Conservation (phyloP, 495 filamentous ascomycete species). For the Penicillium antarcticum region DNA sequence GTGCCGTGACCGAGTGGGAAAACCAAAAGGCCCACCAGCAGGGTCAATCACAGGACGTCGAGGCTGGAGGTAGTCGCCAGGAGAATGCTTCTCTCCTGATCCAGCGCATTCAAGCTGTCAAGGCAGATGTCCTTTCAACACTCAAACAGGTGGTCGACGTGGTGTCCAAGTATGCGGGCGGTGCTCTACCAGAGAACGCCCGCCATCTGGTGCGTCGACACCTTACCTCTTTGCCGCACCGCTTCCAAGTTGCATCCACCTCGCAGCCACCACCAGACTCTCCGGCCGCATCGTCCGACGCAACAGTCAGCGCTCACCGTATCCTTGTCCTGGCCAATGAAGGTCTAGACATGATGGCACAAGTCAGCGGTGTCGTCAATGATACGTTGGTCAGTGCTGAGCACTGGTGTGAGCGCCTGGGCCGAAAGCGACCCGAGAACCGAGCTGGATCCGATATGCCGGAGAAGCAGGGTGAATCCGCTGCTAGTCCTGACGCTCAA, state of each 20-base stretch:
- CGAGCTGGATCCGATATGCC: constrained; percentile 21
- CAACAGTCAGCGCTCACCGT: constrained; percentile 54
- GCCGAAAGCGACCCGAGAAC: constrained; percentile 46
- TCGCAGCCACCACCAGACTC: constrained; percentile 41
- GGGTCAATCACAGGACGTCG: constrained; percentile 11
- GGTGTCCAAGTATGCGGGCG: constrained; percentile 80
- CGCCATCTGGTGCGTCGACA: constrained; percentile 72
- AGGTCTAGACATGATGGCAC: constrained; percentile 82
- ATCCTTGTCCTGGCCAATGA: constrained; percentile 82
- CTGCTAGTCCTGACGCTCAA: constrained; percentile 13
- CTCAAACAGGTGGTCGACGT: constrained; percentile 72
- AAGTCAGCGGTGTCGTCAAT: constrained; percentile 77
- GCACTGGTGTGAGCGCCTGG: constrained; percentile 76
- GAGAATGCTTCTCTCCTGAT: constrained; percentile 44
- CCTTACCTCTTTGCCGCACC: constrained; percentile 71
- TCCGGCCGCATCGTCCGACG: constrained; percentile 35
- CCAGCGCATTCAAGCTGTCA: constrained; percentile 65
- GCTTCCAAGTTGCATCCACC: constrained; percentile 59
- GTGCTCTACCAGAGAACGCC: constrained; percentile 81
- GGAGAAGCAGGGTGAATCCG: constrained; percentile 20
- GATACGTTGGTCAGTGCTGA: constrained; percentile 84
- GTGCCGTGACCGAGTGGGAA: constrained; percentile 75
- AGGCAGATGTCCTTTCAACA: constrained; percentile 69
- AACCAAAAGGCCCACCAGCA: constrained; percentile 20
- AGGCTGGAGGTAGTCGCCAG: constrained; percentile 18